Percentiles rank a stretch among this genome's conserved stretches.
These are phyloP conservation scores for Eucalyptus pauciflora DNA, from an alignment of 345 rosid species.

Conservation along the genomic window DNA sequence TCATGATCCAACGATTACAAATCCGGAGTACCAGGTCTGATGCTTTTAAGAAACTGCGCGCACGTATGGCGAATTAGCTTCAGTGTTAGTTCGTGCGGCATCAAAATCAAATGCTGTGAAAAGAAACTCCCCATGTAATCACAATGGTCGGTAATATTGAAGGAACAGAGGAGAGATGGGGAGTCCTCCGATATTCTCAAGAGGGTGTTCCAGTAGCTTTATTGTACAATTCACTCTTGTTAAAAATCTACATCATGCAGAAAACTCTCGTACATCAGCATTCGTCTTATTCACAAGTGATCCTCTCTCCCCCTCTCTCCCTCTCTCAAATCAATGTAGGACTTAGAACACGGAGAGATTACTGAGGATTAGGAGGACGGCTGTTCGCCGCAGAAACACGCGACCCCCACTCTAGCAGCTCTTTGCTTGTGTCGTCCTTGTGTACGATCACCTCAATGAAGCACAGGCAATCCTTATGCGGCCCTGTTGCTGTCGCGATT, in stretches of 20 bases:
- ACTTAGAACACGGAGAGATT: not conserved
- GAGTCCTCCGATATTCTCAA: not conserved
- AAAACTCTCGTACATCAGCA: not conserved
- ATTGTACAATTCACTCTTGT: not conserved
- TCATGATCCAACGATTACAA: not conserved
- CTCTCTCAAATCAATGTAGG: not conserved
- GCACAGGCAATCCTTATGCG: conserved; percentile 37
- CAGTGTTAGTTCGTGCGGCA: not conserved
- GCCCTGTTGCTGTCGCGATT: conserved; percentile 27
- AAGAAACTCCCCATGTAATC: not conserved
- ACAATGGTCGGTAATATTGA: not conserved
- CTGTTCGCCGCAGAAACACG: conserved; percentile 58
- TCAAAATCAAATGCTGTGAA: not conserved
- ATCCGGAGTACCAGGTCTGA: not conserved
- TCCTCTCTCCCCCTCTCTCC: not conserved
- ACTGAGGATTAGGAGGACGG: conserved; percentile 71
- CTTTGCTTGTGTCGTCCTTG: conserved; percentile 77
- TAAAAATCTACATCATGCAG: not conserved
- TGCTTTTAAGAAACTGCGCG: not conserved
- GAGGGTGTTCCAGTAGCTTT: not conserved
- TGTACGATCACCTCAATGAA: conserved; percentile 59
- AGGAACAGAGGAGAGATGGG: not conserved
- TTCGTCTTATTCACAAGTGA: not conserved
- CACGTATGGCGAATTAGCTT: not conserved
- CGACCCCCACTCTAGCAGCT: conserved; percentile 78